phyloP scores from a whole-genome alignment of 2,329 filamentous ascomycete species.

The Penicillium aurantiogriseum region DNA sequence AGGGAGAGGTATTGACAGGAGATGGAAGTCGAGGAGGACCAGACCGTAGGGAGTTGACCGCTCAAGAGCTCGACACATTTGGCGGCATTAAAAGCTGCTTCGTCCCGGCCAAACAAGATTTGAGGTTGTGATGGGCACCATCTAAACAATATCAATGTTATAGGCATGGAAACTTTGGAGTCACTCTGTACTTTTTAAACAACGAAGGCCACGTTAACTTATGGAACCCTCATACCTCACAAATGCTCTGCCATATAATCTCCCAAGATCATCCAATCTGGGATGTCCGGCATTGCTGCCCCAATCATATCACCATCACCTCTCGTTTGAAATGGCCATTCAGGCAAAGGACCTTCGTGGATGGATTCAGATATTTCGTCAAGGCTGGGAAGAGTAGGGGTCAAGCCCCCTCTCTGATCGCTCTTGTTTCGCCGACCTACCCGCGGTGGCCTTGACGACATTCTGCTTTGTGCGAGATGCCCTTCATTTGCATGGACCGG shows the following conservation, averaged over 20 bases:
- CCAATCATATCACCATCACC: slow-evolving; percentile 8
- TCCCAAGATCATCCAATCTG: slow-evolving; percentile 28
- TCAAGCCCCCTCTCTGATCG: background rate
- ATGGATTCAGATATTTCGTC: background rate
- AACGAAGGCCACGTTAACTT: background rate
- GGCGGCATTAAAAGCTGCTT: no score
- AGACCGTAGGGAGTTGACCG: no score
- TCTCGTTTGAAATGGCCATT: slow-evolving; percentile 20
- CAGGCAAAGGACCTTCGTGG: slow-evolving; percentile 7
- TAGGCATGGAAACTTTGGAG: no score
- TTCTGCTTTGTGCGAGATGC: background rate
- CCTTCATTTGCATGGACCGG: background rate
- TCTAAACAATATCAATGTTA: background rate
- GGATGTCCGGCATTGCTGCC: slow-evolving; percentile 20
- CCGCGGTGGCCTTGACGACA: background rate
- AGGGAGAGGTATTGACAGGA: no score
- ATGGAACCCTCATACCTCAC: slow-evolving; percentile 1
- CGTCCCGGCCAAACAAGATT: no score
- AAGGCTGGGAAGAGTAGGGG: background rate
- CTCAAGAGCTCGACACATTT: no score
- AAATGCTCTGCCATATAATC: slow-evolving; percentile 25
- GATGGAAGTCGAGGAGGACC: no score
- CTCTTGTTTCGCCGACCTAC: background rate
- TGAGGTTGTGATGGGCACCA: no score
- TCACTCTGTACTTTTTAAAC: background rate